Percentiles rank a stretch among this genome's conserved stretches.
These are phyloP conservation scores for Mortierella sp. DNA, from an alignment of 371 early-diverging fungal species.

Conservation along the genomic window DNA sequence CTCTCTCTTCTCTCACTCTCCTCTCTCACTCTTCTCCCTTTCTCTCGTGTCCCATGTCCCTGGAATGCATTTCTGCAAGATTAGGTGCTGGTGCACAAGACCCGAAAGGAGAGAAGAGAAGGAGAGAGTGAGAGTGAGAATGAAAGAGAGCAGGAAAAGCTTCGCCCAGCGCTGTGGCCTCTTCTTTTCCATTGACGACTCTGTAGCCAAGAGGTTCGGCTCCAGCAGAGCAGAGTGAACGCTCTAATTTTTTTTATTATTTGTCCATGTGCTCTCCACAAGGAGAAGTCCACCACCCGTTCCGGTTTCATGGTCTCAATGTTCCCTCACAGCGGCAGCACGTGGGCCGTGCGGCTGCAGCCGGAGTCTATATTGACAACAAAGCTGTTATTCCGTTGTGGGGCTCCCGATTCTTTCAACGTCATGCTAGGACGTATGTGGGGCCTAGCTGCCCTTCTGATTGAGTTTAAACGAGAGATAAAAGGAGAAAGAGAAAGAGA, in stretches of 20 bases:
- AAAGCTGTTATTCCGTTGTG: neutral
- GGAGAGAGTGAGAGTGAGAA: neutral
- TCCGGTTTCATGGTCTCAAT: neutral
- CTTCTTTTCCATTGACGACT: too few relatives aligned
- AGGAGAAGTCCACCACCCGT: neutral
- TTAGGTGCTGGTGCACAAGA: neutral
- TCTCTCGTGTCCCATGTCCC: too few relatives aligned
- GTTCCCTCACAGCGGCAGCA: neutral
- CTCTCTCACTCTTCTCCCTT: too few relatives aligned
- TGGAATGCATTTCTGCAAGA: too few relatives aligned
- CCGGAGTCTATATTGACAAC: conserved; percentile 5
- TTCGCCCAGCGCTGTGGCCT: neutral
- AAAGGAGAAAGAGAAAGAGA: neutral
- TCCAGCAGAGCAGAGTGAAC: neutral
- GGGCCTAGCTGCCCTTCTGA: neutral
- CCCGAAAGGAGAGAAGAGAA: neutral
- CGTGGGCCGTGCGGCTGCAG: conserved; percentile 13
- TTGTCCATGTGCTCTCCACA: neutral
- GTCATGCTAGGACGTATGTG: conserved; percentile 7
- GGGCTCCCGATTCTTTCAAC: neutral
- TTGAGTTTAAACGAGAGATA: neutral
- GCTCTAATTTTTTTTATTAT: neutral
- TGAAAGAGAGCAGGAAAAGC: neutral
- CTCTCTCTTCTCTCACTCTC: too few relatives aligned
- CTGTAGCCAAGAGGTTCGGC: too few relatives aligned